Percentiles rank a stretch among this genome's conserved stretches.
Evolutionary conservation across 129 eudicot genomes (phyloP).

Genomic region (Arctium lappa): DNA sequence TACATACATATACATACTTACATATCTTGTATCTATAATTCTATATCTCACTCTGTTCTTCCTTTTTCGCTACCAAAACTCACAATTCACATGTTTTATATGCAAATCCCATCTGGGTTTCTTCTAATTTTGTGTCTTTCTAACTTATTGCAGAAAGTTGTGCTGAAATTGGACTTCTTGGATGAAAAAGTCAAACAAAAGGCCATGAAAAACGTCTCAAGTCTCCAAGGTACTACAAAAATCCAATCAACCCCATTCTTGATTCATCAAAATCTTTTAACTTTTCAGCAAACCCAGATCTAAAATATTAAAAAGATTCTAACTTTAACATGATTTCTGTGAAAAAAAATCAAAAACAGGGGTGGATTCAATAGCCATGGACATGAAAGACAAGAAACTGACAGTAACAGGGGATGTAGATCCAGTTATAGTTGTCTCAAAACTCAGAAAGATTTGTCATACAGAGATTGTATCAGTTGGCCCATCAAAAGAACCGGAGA

Average conservation of each 20-base stretch:
- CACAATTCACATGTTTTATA: neutral
- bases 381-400: constrained; percentile 71
- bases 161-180: constrained; percentile 64
- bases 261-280: neutral
- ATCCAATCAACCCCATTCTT: neutral
- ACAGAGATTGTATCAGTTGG: constrained; percentile 76
- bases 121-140: neutral
- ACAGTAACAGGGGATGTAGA: constrained; percentile 80
- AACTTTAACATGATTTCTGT: neutral
- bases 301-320: neutral
- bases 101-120: neutral
- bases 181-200: constrained; percentile 80
- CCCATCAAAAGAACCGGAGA: constrained; percentile 89
- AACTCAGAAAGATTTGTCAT: constrained; percentile 63
- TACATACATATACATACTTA: neutral
- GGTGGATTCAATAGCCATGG: constrained; percentile 67
- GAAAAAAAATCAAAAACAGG: constrained; percentile 31
- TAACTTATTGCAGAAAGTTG: constrained; percentile 56
- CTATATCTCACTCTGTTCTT: neutral
- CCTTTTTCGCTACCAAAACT: neutral
- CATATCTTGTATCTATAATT: neutral
- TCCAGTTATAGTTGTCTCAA: constrained; percentile 61
- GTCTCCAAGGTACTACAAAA: constrained; percentile 51
- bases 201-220: constrained; percentile 80
- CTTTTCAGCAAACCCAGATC: constrained; percentile 19